A percentile compares a stretch with the other conserved stretches of the same genome.
These are phyloP conservation scores for Salvia miltiorrhiza DNA, from an alignment of 257 asterid species.

Conservation along the genomic window DNA sequence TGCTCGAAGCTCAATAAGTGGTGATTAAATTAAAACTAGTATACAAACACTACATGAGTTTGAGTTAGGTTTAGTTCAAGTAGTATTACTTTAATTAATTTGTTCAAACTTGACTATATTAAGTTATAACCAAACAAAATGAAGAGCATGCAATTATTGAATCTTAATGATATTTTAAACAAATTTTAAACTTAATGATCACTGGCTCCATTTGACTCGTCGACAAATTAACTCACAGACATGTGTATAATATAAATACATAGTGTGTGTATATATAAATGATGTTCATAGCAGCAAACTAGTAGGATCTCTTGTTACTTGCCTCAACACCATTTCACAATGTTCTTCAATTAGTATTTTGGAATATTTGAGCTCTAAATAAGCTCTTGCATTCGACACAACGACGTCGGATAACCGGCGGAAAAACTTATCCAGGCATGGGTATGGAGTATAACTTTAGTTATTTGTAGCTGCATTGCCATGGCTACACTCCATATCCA, in stretches of 20 bases:
- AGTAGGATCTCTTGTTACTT: too few relatives aligned
- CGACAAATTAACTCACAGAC: too few relatives aligned
- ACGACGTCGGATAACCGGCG: background rate
- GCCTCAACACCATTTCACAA: too few relatives aligned
- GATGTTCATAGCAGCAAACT: too few relatives aligned
- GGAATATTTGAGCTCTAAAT: background rate
- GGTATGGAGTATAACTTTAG: conserved; percentile 8
- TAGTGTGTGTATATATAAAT: too few relatives aligned
- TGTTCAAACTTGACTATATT: background rate
- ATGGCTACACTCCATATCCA: conserved; percentile 26
- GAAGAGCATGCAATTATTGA: background rate
- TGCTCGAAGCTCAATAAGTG: too few relatives aligned
- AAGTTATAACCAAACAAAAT: background rate
- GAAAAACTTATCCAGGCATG: conserved; percentile 18
- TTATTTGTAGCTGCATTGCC: background rate
- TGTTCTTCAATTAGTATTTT: background rate
- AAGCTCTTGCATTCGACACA: too few relatives aligned
- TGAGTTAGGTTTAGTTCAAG: too few relatives aligned
- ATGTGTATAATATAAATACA: too few relatives aligned
- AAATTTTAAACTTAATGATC: background rate
- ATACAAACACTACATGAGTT: too few relatives aligned
- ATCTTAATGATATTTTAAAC: background rate
- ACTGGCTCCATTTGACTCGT: background rate
- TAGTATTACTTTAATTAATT: too few relatives aligned
- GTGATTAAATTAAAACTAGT: too few relatives aligned